Evolutionary conservation across 2,329 filamentous ascomycete species (phyloP), one percentile per base, ranked within the genome.

Genomic region (Mycogone perniciosa): DNA sequence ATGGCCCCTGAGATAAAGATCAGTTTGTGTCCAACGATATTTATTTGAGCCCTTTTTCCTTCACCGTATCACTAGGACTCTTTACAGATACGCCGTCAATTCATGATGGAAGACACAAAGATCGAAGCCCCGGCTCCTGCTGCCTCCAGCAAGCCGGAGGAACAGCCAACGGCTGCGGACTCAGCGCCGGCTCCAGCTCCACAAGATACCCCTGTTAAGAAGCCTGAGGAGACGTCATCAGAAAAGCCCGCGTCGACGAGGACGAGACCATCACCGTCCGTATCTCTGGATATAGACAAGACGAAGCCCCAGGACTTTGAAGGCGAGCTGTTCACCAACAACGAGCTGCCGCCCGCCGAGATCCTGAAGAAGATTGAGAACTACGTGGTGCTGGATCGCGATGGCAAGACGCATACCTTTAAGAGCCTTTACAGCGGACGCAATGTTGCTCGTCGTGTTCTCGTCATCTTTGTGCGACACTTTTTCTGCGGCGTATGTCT

Each of bases 401-500:
- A 83, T 51, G 82, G 83, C 50, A 81, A 79, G 50, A 67, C 76
- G 10, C 76, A 76, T 40, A 70, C 77, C 0, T 89, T 89, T 66
- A 78, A 78, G 65, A 81, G 76, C 58, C 68, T 88, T 30, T 85
- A 84, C 63, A 75, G 72, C 33, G 79, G 80, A 4, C 71, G 65
- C 43, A 77, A 78, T 48, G 72, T 73, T 3, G 71, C 77, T 9
- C 70, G 75, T 13, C 72, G 82, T 3, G 80, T 88, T 30, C 73
- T 91, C 31, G 68, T 89, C 39, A 80, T 90, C 57, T 90, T 91
- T 63, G 76, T 91, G 51, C 78, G 87, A 41, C 86, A 90, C 69
- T 91, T 90, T 68, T 89, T 88, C 74, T 90, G 87, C 63, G 85
- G 85, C 34, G 86, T 88, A 75, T 66, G 84, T 76, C 39, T 10